Base-by-base conservation (phyloP, 495 filamentous ascomycete genomes). In the Tuber magnatum region DNA sequence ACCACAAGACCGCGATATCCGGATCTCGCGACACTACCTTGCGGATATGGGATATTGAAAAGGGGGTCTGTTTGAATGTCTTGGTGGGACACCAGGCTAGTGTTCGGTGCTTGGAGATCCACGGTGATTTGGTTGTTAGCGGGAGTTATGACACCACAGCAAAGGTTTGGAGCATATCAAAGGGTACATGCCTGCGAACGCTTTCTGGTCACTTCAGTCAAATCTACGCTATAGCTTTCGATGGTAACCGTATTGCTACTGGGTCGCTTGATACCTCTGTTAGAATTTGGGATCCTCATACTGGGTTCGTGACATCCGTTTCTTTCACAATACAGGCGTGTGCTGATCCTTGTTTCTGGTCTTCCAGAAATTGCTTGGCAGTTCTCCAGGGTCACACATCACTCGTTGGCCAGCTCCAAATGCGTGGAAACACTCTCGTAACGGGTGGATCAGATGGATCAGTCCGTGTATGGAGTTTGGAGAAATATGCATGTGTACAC, bases 141-240 rank as follows among this genome's bases (percentile, higher is more conserved):
- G 95, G 95, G 41, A 97, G 93, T 83, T 99, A 99, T 82, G 95
- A 99, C 80, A 97, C 95, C 3, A 97, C 93, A 3, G 95, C 95
- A 20, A 92, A 93, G 77, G 94, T 99, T 69, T 99, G 95, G 95
- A 97, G 92, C 81, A 97, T 99, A 40, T 93, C 92, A 3, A 92
- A 97, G 83, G 96, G 95, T 16, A 89, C 92, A 77, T 98, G 94
- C 82, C 85, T 97, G 43, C 88, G 94, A 46, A 97, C 93, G 7
- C 86, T 99, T 39, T 90, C 88, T n/a, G 95, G 95, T 0, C 95
- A 99, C 85, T 98, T 97, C 85, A 98, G 95, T 83, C 95, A 99
- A 80, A 99, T 99, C 73, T 99, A 99, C 81, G 96, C 95, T 18
- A 97, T 99, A 81, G 94, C 95, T 0, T 99, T 97, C 83, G 95